Conservation (phyloP, 345 rosid species). For the Aegle marmelos region DNA sequence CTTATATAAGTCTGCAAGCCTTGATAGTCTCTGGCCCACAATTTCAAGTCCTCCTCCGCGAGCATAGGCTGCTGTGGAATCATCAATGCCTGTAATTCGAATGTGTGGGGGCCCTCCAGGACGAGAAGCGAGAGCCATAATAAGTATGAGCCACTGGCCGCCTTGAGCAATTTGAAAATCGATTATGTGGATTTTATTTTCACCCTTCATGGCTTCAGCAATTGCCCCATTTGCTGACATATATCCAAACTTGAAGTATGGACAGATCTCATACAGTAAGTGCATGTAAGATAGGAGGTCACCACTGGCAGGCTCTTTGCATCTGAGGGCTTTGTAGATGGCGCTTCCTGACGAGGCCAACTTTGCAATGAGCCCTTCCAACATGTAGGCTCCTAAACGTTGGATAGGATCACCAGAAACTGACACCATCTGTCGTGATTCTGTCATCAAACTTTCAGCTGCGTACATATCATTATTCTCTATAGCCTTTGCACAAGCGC, state of each 20-base stretch:
- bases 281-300: conserved; percentile 91
- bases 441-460: conserved; percentile 60
- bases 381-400: conserved; percentile 84
- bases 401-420: conserved; percentile 91
- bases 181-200: conserved; percentile 68
- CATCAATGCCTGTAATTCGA: conserved; percentile 87
- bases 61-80: conserved; percentile 72
- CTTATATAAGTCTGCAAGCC: conserved; percentile 61
- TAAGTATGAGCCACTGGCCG: conserved; percentile 85
- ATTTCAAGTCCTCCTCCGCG: conserved; percentile 84
- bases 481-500: conserved; percentile 74
- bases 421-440: conserved; percentile 72
- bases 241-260: conserved; percentile 92
- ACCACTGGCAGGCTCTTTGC: conserved; percentile 78
- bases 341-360: conserved; percentile 79
- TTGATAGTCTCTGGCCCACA: conserved; percentile 70
- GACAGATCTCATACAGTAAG: conserved; percentile 80
- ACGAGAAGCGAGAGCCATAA: conserved; percentile 82
- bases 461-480: conserved; percentile 47
- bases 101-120: conserved; percentile 85
- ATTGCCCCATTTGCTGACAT: conserved; percentile 96
- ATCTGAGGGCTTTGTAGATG: conserved; percentile 75
- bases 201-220: conserved; percentile 86
- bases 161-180: conserved; percentile 91
- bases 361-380: conserved; percentile 86